phyloP scores from a whole-genome alignment of 306 rosid species.

The Mimosa bimucronata region DNA sequence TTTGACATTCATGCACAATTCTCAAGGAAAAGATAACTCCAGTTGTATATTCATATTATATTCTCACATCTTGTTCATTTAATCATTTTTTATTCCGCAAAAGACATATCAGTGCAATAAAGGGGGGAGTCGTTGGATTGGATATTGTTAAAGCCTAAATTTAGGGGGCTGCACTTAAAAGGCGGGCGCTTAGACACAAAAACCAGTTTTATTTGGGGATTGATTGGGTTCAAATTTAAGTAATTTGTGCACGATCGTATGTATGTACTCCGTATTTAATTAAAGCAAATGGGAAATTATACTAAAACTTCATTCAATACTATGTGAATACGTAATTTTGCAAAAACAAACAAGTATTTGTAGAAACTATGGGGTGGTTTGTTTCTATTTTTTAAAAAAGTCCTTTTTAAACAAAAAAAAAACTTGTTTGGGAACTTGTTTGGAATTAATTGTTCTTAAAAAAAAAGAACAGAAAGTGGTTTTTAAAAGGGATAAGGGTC shows the following conservation, averaged over 20 bases:
- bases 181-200: neutral
- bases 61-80: neutral
- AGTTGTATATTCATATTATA: neutral
- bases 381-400: no score
- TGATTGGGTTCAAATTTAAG: neutral
- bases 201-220: no score
- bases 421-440: no score
- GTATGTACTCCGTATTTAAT: no score
- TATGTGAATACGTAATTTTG: no score
- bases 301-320: neutral
- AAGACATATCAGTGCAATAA: neutral
- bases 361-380: no score
- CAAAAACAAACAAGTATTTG: no score
- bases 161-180: neutral
- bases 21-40: neutral
- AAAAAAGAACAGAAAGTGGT: no score
- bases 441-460: no score
- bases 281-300: neutral
- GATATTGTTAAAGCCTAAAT: neutral
- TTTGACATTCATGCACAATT: neutral
- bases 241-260: neutral
- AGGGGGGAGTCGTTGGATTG: neutral
- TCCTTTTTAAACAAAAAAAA: no score
- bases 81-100: neutral
- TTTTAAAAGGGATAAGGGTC: no score